These are phyloP conservation scores for Pestalotiopsis sp. DNA, from an alignment of 2,329 filamentous ascomycete genomes.

Conservation along the genomic window DNA sequence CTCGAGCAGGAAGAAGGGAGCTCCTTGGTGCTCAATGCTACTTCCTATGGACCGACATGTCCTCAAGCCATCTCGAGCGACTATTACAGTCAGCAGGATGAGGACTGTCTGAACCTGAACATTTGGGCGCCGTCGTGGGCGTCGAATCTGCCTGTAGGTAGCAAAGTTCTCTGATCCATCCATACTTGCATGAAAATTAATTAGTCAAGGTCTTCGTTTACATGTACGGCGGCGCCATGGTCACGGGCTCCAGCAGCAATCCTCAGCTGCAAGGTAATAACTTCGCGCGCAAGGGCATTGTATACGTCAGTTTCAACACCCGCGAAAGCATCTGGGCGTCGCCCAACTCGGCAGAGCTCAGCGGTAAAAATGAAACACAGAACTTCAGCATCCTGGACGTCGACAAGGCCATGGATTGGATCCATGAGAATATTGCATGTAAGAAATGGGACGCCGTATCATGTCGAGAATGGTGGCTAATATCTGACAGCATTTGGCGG, in stretches of 20 bases:
- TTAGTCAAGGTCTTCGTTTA: slow-evolving; percentile 40
- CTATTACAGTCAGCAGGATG: slow-evolving; percentile 29
- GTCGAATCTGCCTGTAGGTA: slow-evolving; percentile 31
- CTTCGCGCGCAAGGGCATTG: slow-evolving; percentile 38
- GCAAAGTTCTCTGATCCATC: not conserved
- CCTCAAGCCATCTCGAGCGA: slow-evolving; percentile 25
- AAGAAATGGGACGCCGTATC: not conserved
- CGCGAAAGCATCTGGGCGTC: slow-evolving; percentile 47
- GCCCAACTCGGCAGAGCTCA: slow-evolving; percentile 41
- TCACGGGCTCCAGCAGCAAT: slow-evolving; percentile 43
- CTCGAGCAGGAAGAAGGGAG: slow-evolving; percentile 18
- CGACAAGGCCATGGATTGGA: slow-evolving; percentile 40
- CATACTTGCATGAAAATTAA: not conserved
- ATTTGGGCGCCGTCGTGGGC: slow-evolving; percentile 35
- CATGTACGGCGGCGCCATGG: slow-evolving; percentile 48
- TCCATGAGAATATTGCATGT: slow-evolving; percentile 39
- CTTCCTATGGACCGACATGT: slow-evolving; percentile 28
- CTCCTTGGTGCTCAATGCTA: slow-evolving; percentile 23
- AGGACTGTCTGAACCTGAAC: slow-evolving; percentile 47
- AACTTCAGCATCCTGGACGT: slow-evolving; percentile 40
- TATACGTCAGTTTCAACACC: slow-evolving; percentile 43
- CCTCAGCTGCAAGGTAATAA: slow-evolving; percentile 38
- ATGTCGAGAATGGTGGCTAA: not conserved
- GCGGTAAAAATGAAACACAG: slow-evolving; percentile 20
- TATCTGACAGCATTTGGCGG: slow-evolving; percentile 40